Evolutionary conservation across 441 rosid genomes (phyloP).

Genomic region (Manihot esculenta): DNA sequence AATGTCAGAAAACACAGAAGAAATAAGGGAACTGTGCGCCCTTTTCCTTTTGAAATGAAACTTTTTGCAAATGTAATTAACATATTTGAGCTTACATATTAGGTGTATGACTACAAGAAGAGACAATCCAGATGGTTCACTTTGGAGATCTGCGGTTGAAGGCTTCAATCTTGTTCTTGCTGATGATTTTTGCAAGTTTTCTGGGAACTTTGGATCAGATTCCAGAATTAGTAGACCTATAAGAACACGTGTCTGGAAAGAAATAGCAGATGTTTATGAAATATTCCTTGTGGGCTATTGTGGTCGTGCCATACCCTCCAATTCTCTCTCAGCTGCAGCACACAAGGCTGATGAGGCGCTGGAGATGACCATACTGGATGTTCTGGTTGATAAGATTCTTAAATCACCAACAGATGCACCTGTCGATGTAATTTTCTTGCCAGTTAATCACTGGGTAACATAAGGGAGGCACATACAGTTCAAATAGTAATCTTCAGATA

Average conservation of each 20-base stretch:
- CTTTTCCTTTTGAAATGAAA: slow-evolving; percentile 4
- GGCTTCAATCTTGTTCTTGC: slow-evolving; percentile 79
- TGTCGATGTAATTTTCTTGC: slow-evolving; percentile 53
- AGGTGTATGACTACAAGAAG: slow-evolving; percentile 98
- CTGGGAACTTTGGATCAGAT: slow-evolving; percentile 43
- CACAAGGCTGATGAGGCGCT: slow-evolving; percentile 76
- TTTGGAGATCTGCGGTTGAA: slow-evolving; percentile 92
- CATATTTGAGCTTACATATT: slow-evolving; percentile 23
- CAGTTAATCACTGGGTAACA: neutral
- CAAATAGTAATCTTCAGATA: neutral
- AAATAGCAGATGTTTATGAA: slow-evolving; percentile 92
- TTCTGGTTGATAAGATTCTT: slow-evolving; percentile 83
- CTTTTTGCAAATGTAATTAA: slow-evolving; percentile 12
- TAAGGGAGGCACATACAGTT: neutral
- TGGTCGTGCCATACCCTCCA: slow-evolving; percentile 91
- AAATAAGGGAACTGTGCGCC: neutral
- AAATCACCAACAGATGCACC: slow-evolving; percentile 81
- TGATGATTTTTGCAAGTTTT: slow-evolving; percentile 56
- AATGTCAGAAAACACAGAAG: neutral
- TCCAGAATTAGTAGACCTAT: slow-evolving; percentile 58
- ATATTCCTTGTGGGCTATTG: slow-evolving; percentile 94
- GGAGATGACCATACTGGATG: slow-evolving; percentile 73
- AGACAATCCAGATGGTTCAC: slow-evolving; percentile 92
- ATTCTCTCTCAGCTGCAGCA: slow-evolving; percentile 56
- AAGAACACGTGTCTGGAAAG: slow-evolving; percentile 88